Conservation (phyloP, 2,329 filamentous ascomycete genomes). For the Calonectria pseudoturangicola region DNA sequence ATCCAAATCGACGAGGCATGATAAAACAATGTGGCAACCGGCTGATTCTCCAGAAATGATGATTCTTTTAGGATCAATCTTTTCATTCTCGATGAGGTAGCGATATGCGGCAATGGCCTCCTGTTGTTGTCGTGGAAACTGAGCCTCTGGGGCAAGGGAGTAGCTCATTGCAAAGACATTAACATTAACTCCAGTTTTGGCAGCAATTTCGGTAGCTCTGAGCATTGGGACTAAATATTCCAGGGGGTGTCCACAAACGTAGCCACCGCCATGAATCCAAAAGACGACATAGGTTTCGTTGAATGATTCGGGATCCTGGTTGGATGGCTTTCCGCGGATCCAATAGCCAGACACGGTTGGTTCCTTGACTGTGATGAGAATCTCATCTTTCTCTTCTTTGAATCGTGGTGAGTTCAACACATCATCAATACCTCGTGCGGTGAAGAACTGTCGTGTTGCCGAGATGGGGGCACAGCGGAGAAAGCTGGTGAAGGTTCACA, state of each 20-base stretch:
- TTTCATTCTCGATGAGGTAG: conserved; percentile 20
- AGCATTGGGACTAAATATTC: conserved; percentile 20
- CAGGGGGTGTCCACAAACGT: conserved; percentile 8
- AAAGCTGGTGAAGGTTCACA: neutral
- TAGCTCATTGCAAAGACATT: conserved; percentile 15
- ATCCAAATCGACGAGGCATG: conserved; percentile 4
- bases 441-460: conserved; percentile 2
- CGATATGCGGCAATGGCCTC: conserved; percentile 17
- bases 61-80: neutral
- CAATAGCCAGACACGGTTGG: neutral
- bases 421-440: conserved; percentile 9
- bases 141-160: conserved; percentile 5
- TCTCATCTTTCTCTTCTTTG: neutral
- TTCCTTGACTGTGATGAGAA: neutral
- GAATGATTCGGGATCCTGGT: neutral
- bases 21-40: conserved; percentile 3
- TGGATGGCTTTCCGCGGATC: conserved; percentile 22
- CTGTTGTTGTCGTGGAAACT: conserved; percentile 17
- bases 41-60: conserved; percentile 27
- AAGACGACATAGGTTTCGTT: neutral
- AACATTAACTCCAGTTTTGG: conserved; percentile 2
- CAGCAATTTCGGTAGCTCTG: conserved; percentile 11
- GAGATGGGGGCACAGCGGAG: neutral
- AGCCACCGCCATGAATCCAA: conserved; percentile 19
- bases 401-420: neutral